phyloP scores from a whole-genome alignment of 2,329 filamentous ascomycete species.

The Coleophoma eucalyptorum region DNA sequence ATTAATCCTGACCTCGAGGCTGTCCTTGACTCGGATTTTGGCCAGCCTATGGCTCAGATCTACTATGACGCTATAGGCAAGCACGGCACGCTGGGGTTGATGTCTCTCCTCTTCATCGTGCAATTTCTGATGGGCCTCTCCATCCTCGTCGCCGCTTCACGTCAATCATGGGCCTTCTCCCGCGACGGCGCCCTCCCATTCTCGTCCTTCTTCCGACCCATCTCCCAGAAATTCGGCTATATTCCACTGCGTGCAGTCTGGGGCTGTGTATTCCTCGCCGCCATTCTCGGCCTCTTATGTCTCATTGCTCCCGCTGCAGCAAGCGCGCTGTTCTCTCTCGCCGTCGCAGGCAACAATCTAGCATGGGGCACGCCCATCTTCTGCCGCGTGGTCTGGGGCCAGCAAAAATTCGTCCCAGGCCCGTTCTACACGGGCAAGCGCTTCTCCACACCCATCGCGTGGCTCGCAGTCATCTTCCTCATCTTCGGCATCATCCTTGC shows the following conservation, averaged over 20 bases:
- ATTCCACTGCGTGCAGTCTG: slow-evolving; percentile 55
- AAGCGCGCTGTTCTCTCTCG: slow-evolving; percentile 54
- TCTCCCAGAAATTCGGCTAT: slow-evolving; percentile 46
- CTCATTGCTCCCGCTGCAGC: slow-evolving; percentile 55
- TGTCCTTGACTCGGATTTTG: slow-evolving; percentile 44
- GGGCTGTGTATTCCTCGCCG: slow-evolving; percentile 45
- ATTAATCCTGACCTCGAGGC: slow-evolving; percentile 48
- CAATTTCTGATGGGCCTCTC: slow-evolving; percentile 60
- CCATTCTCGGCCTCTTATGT: slow-evolving; percentile 52
- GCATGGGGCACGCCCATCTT: slow-evolving; percentile 58
- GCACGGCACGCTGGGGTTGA: slow-evolving; percentile 52
- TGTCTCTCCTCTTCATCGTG: slow-evolving; percentile 54
- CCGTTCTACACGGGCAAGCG: slow-evolving; percentile 52
- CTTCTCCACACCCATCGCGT: slow-evolving; percentile 48
- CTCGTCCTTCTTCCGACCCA: slow-evolving; percentile 50
- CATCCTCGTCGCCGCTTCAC: slow-evolving; percentile 52
- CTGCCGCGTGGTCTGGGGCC: slow-evolving; percentile 53
- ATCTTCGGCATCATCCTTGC: slow-evolving; percentile 50
- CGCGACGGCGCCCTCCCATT: slow-evolving; percentile 60
- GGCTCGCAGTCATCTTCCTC: slow-evolving; percentile 49
- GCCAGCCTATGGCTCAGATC: slow-evolving; percentile 52
- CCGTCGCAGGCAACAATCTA: slow-evolving; percentile 57
- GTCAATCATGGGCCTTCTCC: slow-evolving; percentile 61
- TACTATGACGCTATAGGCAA: slow-evolving; percentile 60
- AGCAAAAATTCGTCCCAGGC: slow-evolving; percentile 52